Evolutionary conservation across 2,329 filamentous ascomycete genomes (phyloP), one percentile per base, ranked within the genome.

Genomic region (Curvularia sp.): DNA sequence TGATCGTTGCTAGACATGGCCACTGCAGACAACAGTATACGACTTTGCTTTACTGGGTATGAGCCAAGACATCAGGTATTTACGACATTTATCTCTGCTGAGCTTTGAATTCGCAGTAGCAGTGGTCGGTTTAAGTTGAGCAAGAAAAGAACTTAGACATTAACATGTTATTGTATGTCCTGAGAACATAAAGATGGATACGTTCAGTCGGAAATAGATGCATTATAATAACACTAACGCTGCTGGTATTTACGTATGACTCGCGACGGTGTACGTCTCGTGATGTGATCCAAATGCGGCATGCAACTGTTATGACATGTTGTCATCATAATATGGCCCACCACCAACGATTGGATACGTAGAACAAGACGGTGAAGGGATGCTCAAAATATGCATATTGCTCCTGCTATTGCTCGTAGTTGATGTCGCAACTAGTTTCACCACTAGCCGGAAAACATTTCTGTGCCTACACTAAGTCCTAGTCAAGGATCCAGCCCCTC

Each of bases 101-200:
- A 6, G 15, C 15, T n/a, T 5, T 12, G 13, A 35, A 35, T 35
- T 5, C 2, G 13, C 12, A 9, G 5, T 35, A 9, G 33, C 33
- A 15, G 13, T 35, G 30, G 30, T 9, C 12, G 15, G 4, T 35
- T 5, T 35, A 1, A 12, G 15, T 35, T n/a, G 31, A 35, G 33
- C 33, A n/a, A 9, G 33, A 3, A 35, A 4, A 15, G 22, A 9
- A 35, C 5, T 15, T 6, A 5, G 33, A 35, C 33, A 35, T 12
- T 6, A 12, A 13, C 30, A 31, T 15, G 12, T 84, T 80, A 56
- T 85, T 80, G 67, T 87, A 90, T 42, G 83, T 86, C 71, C 89
- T 87, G 53, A 77, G 82, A 64, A 86, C 79, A 28, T 4, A 28
- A 28, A 5, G 26, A 28, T 28, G 1, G 3, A 28, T 28, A 28